A percentile compares a stretch with the other conserved stretches of the same genome.
Evolutionary conservation across 2,329 filamentous ascomycete genomes (phyloP).

Genomic region (Sclerotinia glacialis): DNA sequence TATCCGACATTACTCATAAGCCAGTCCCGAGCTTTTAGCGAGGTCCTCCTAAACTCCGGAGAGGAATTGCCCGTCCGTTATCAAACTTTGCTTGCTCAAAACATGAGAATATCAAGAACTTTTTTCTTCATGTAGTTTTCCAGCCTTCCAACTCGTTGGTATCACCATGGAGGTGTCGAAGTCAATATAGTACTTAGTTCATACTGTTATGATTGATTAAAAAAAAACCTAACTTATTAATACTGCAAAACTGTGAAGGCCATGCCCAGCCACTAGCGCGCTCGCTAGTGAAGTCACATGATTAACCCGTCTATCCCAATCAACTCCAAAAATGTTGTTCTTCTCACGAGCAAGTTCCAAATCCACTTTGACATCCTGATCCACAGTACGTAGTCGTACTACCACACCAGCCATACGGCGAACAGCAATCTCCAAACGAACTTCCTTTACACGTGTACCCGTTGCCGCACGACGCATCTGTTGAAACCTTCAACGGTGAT

Average conservation of each 20-base stretch:
- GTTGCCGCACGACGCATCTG: constrained; percentile 10
- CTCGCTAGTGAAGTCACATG: too few relatives aligned
- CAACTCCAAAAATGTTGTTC: background rate
- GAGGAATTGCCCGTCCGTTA: too few relatives aligned
- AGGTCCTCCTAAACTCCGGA: background rate
- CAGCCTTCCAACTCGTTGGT: too few relatives aligned
- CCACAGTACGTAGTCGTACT: constrained; percentile 1
- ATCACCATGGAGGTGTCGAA: too few relatives aligned
- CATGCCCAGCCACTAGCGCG: too few relatives aligned
- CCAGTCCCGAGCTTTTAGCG: background rate
- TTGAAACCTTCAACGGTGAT: constrained; percentile 2
- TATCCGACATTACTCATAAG: background rate
- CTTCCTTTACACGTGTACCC: constrained; percentile 1
- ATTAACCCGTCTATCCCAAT: too few relatives aligned
- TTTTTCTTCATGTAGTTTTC: background rate
- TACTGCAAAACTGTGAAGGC: too few relatives aligned
- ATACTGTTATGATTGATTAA: too few relatives aligned
- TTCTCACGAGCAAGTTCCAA: constrained; percentile 13
- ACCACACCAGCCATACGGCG: constrained; percentile 9
- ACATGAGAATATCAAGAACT: background rate
- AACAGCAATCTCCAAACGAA: constrained; percentile 16
- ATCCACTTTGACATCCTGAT: constrained; percentile 12
- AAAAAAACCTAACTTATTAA: too few relatives aligned
- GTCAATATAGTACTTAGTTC: too few relatives aligned
- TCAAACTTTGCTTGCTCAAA: too few relatives aligned